Evolutionary conservation across 2,329 filamentous ascomycete genomes (phyloP), one percentile per base, ranked within the genome.

Genomic region (Xylaria sp.): DNA sequence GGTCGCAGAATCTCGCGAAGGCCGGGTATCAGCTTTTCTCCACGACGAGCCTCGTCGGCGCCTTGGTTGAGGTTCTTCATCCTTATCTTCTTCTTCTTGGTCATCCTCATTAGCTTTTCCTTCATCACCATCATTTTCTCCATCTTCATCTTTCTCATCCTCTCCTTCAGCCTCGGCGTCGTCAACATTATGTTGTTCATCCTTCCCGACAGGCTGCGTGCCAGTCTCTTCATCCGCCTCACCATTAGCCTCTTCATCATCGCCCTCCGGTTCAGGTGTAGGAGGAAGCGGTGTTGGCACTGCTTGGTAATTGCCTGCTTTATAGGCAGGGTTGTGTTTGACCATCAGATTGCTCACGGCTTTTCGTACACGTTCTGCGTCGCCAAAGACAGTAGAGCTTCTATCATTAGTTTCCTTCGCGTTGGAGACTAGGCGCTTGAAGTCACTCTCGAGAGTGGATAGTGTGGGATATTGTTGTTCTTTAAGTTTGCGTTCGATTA

Each of bases 341-440:
- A 90, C 91, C 94, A 97, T 97, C 79, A 90, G 94, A 76, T 94
- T 95, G 79, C 92, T 94, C 50, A 95, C 86, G 2, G 93, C 91
- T 81, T 97, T 97, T 56, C 94, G 88, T 55, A 97, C 88, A 58
- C 93, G 89, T 80, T 97, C 94, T 9, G 94, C 93, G 82, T 97
- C 94, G 52, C 94, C 91, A 77, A 91, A 95, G 46, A 92, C 86
- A 66, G 89, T 83, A 0, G 92, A 93, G 52, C 87, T 87, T 74
- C 91, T 91, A 69, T 90, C 86, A 76, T 95, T 95, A 81, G 89
- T 96, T 63, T 93, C 90, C 80, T 97, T 97, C 44, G 92, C 93
- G 77, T 97, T 97, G 72, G 89, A 87, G 65, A 97, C 91, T 86
- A 97, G 92, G 72, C 94, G 90, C 83, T 96, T 97, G 78, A 95